A percentile compares a stretch with the other conserved stretches of the same genome.
Conservation (phyloP, 192 early-diverging fungal species). For the Backusella psychrophila region DNA sequence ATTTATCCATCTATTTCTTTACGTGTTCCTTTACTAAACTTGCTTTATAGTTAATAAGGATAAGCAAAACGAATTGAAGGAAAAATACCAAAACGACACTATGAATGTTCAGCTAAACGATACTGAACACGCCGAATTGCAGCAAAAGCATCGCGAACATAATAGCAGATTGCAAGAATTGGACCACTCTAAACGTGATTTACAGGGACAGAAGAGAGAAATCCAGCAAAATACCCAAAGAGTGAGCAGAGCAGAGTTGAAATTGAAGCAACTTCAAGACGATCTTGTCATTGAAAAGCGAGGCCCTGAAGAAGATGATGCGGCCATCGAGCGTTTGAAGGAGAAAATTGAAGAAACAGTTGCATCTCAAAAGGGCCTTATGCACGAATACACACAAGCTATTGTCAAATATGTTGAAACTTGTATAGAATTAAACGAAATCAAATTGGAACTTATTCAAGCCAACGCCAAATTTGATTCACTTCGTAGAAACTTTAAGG, state of each 20-base stretch:
- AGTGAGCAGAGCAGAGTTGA: not conserved
- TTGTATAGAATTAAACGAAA: not conserved
- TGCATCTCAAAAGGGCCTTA: not conserved
- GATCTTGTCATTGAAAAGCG: not conserved
- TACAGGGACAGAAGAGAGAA: not conserved
- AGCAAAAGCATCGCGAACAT: conserved; percentile 25
- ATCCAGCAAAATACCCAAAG: not conserved
- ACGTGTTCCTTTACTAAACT: not conserved
- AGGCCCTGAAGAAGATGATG: not conserved
- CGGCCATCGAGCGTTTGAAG: not conserved
- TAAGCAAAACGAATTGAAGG: conserved; percentile 34
- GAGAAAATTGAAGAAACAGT: not conserved
- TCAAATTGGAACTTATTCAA: not conserved
- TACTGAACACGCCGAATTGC: conserved; percentile 32
- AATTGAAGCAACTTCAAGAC: not conserved
- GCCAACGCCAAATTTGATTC: not conserved
- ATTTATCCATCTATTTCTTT: not conserved
- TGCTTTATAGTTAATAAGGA: conserved; percentile 42
- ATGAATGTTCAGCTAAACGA: conserved; percentile 29
- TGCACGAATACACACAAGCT: not conserved
- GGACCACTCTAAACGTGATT: conserved; percentile 7
- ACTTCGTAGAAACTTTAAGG: not conserved
- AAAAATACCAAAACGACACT: conserved; percentile 19
- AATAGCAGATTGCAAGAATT: conserved; percentile 1
- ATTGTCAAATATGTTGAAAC: not conserved